Evolutionary conservation across 805 yeast genomes (phyloP).

Genomic region (Saccharomycopsis sp.): DNA sequence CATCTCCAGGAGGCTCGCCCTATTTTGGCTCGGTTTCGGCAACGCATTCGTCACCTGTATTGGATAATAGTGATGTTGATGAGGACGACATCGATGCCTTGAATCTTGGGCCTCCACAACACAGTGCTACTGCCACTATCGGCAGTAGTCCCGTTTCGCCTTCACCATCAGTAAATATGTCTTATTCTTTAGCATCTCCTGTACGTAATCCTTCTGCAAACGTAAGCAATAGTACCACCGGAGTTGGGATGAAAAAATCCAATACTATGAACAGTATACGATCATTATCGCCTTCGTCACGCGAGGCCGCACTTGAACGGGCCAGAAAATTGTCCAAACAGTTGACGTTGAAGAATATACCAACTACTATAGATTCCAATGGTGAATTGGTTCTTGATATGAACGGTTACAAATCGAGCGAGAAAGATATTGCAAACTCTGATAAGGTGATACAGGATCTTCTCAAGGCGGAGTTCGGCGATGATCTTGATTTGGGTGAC

Average conservation of each 20-base stretch:
- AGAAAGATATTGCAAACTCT: conserved; percentile 65
- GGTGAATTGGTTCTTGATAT: conserved; percentile 90
- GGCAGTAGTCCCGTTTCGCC: conserved; percentile 15
- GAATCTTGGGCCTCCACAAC: conserved; percentile 11
- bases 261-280: conserved; percentile 19
- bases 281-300: conserved; percentile 23
- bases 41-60: conserved; percentile 10
- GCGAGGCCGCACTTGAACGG: conserved; percentile 45
- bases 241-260: conserved; percentile 3
- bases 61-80: background rate
- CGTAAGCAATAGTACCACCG: background rate
- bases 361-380: conserved; percentile 77
- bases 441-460: conserved; percentile 71
- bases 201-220: background rate
- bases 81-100: conserved; percentile 30
- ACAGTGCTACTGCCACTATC: background rate
- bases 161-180: conserved; percentile 4
- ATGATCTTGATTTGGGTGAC: conserved; percentile 38
- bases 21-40: conserved; percentile 27
- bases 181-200: background rate
- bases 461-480: conserved; percentile 68
- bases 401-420: conserved; percentile 91
- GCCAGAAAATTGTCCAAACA: conserved; percentile 59
- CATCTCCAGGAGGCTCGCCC: conserved; percentile 47
- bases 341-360: conserved; percentile 68